phyloP scores from a whole-genome alignment of 495 filamentous ascomycete genomes.

The Penicillium simplicissimum region DNA sequence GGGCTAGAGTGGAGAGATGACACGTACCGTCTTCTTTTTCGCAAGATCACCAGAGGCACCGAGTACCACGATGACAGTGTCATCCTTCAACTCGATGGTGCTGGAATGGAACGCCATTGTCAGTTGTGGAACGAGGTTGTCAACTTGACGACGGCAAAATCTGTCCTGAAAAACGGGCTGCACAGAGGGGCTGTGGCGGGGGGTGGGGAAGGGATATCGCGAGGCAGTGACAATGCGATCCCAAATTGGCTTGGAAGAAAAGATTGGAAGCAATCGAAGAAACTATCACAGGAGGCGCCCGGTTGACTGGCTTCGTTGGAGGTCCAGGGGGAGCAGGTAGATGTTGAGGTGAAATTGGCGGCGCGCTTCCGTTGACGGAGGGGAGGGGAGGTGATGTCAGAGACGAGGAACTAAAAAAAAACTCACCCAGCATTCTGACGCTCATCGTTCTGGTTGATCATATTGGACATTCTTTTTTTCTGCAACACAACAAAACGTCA shows the following conservation, averaged over 20 bases:
- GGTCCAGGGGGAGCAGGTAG: conserved; percentile 12
- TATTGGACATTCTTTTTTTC: conserved; percentile 60
- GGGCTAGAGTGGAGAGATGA: conserved; percentile 9
- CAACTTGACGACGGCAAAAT: conserved; percentile 18
- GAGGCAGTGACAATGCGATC: conserved; percentile 6
- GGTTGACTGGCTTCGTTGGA: conserved; percentile 2
- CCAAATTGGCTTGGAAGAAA: not conserved
- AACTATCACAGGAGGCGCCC: not conserved
- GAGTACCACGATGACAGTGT: conserved; percentile 96
- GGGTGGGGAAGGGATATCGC: conserved; percentile 1
- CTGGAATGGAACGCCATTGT: conserved; percentile 48
- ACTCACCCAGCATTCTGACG: conserved; percentile 67
- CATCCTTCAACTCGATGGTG: conserved; percentile 92
- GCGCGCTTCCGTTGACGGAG: conserved; percentile 26
- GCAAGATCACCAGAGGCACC: conserved; percentile 97
- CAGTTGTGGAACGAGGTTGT: conserved; percentile 11
- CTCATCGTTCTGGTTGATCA: conserved; percentile 62
- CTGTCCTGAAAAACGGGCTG: conserved; percentile 15
- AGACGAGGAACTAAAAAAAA: conserved; percentile 28
- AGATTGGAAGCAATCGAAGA: not conserved
- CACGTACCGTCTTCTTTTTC: conserved; percentile 97
- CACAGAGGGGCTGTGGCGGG: conserved; percentile 24
- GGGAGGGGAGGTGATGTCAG: conserved; percentile 51
- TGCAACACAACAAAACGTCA: conserved; percentile 18
- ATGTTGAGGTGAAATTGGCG: conserved; percentile 21